These are phyloP conservation scores for Schoenoplectus triqueter DNA, from an alignment of 202 grass and related monocot genomes.

Conservation along the genomic window DNA sequence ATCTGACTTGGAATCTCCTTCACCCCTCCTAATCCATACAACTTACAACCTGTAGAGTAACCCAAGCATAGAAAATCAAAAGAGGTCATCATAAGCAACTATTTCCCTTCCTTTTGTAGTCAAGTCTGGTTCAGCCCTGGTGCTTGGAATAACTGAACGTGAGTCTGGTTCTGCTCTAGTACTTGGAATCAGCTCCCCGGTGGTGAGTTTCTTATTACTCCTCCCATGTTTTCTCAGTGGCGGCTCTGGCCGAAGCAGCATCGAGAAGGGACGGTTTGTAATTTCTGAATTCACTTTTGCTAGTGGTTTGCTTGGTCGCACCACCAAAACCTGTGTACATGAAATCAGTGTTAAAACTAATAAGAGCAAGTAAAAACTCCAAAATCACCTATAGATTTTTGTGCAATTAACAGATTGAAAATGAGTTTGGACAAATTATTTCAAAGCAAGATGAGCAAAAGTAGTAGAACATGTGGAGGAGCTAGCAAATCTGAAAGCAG, in stretches of 20 bases:
- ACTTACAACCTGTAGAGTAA: neutral
- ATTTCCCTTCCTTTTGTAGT: constrained; percentile 58
- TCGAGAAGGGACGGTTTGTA: constrained; percentile 33
- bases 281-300: constrained; percentile 31
- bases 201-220: constrained; percentile 45
- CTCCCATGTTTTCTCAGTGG: constrained; percentile 41
- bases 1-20: neutral
- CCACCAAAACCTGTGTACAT: constrained; percentile 61
- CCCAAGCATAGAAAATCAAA: constrained; percentile 39
- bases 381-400: neutral
- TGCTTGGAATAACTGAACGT: constrained; percentile 31
- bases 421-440: neutral
- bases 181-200: neutral
- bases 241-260: constrained; percentile 42
- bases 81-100: constrained; percentile 84
- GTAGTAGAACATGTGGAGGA: neutral
- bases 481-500: neutral
- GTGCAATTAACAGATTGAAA: constrained; percentile 3
- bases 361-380: neutral
- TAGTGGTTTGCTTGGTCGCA: constrained; percentile 46
- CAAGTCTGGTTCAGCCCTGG: constrained; percentile 40
- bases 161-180: neutral
- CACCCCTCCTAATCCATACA: neutral
- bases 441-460: neutral
- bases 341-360: neutral